Evolutionary conservation across 192 early-diverging fungal genomes (phyloP).

Genomic region (Oehlia diaphana): DNA sequence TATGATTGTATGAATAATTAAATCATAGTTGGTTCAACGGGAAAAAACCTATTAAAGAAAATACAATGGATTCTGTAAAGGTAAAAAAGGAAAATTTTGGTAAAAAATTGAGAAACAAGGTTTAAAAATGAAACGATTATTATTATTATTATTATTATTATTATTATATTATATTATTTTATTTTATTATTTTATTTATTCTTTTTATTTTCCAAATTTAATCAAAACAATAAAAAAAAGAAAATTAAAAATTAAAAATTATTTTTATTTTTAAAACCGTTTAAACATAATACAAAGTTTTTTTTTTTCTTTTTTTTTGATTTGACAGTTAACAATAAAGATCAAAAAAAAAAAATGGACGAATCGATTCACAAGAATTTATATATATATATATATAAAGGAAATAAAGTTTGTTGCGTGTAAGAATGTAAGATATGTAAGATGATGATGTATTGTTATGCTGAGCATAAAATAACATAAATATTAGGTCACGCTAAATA

Average conservation of each 20-base stretch:
- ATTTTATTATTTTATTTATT: not conserved
- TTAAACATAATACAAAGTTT: not conserved
- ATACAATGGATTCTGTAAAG: not conserved
- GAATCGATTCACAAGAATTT: not conserved
- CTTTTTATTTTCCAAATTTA: not conserved
- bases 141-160: no score
- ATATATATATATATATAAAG: not conserved
- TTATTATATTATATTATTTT: no score
- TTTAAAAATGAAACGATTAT: no score
- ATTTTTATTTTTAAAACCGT: no score
- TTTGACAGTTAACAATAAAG: no score
- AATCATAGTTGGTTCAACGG: not conserved
- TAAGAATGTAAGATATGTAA: no score
- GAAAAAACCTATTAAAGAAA: not conserved
- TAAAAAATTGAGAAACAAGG: not conserved
- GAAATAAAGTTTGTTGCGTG: not conserved
- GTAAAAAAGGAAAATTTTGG: not conserved
- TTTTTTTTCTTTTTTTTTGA: no score
- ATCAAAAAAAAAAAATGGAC: not conserved
- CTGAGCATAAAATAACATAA: no score
- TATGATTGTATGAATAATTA: not conserved
- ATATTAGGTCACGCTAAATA: not conserved
- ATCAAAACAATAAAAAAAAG: not conserved
- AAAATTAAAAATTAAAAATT: no score
- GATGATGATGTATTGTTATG: not conserved